Base-by-base conservation (phyloP, 2,329 filamentous ascomycete species). In the Colletotrichum destructivum region DNA sequence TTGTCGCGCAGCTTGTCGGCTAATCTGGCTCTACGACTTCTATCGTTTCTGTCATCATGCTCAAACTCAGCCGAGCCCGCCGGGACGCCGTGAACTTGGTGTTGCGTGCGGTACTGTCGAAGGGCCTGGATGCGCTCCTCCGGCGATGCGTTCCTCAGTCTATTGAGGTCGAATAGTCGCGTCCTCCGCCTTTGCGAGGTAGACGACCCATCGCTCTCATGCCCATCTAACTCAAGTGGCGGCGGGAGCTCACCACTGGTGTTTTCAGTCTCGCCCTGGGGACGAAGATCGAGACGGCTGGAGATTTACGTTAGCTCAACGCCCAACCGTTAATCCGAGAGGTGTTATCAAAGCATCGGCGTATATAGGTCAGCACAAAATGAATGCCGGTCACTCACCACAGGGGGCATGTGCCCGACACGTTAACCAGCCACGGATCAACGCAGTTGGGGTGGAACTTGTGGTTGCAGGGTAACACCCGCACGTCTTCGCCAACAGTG, bases 401-500 rank as follows among this genome's bases (percentile, higher is more conserved):
- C 70, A 93, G 79, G 21, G 91, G 91, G 79, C 91, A 93, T 40
- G 91, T 93, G 71, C 91, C 91, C 13, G 90, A 92, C 13, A 93
- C 88, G 68, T 93, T 91, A 72, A 93, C 83, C 54, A 93, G 82
- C 91, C 91, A 93, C 4, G 91, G 91, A 75, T 93, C 91, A 68
- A 93, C 87, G 75, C 91, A 93, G 56, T 84, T 84, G 0, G 91
- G 91, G 75, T 93, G 91, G 76, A 90, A 93, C 74, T 91, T 90
- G 79, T 93, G 91, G 68, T 89, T 82, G 78, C 91, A 93, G 46
- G 91, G 91, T 51, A 93, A 81, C 1, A 93, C 89, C 55, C 91
- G 86, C 63, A 93, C 89, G 75, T 93, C 90, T 76, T 93, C 88
- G 16, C 91, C 91, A 21, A 90, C 85, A 3, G 79, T 86, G 75